These are phyloP conservation scores for Termitomyces sp. DNA, from an alignment of 768 basidiomycete species.

Conservation along the genomic window DNA sequence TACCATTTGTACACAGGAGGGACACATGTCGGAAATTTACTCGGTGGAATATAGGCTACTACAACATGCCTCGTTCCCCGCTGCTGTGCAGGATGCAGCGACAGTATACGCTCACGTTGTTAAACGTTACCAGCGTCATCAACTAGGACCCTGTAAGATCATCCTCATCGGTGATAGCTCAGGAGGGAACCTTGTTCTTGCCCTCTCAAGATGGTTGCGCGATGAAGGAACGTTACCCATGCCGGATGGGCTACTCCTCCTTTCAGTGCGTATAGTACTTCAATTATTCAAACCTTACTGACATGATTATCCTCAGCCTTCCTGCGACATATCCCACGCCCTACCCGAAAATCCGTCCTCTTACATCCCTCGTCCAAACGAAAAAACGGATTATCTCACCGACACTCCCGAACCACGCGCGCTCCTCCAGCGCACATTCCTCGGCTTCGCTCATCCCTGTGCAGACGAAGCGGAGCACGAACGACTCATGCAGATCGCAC, in stretches of 20 bases:
- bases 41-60: neutral
- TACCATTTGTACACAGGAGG: neutral
- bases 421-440: neutral
- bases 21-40: neutral
- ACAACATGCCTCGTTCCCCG: neutral
- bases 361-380: neutral
- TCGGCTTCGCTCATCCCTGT: neutral
- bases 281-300: neutral
- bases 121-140: neutral
- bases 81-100: neutral
- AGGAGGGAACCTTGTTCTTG: neutral
- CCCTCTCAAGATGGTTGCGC: neutral
- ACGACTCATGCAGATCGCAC: neutral
- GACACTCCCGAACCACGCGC: constrained; percentile 2
- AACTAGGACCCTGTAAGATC: neutral
- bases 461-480: neutral
- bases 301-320: neutral
- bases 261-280: neutral
- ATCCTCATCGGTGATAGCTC: neutral
- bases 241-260: neutral
- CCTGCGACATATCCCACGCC: neutral
- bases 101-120: neutral
- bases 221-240: neutral
- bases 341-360: neutral
- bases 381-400: neutral